A percentile compares a stretch with the other conserved stretches of the same genome.
These are phyloP conservation scores for Colletotrichum scovillei DNA, from an alignment of 2,329 filamentous ascomycete species.

Conservation along the genomic window DNA sequence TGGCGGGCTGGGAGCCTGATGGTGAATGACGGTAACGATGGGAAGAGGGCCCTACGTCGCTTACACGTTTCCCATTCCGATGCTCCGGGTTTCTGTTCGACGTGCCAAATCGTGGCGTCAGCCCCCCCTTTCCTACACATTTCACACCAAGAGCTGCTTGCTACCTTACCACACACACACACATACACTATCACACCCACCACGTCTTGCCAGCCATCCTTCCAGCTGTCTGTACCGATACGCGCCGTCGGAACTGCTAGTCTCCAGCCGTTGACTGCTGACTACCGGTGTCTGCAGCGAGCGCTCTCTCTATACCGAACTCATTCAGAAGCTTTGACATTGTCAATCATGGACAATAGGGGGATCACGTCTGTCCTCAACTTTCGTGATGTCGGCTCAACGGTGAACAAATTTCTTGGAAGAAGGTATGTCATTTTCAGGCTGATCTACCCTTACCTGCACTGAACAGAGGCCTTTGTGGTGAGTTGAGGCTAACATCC, in stretches of 20 bases:
- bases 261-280: neutral
- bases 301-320: neutral
- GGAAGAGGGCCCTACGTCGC: neutral
- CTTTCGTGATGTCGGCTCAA: conserved; percentile 80
- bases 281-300: neutral
- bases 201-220: neutral
- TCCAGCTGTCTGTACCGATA: neutral
- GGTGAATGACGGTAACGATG: neutral
- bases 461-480: neutral
- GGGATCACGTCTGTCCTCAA: conserved; percentile 65
- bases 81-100: neutral
- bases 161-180: neutral
- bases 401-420: conserved; percentile 70
- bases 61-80: neutral
- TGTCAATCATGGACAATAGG: conserved; percentile 23
- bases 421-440: conserved; percentile 57
- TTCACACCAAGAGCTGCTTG: neutral
- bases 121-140: neutral
- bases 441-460: neutral
- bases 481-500: neutral
- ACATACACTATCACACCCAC: neutral
- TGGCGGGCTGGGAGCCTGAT: neutral
- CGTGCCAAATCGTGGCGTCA: conserved; percentile 6
- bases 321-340: neutral
- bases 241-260: neutral